Conservation (phyloP, 495 filamentous ascomycete species). For the Penicillium maclennaniae region DNA sequence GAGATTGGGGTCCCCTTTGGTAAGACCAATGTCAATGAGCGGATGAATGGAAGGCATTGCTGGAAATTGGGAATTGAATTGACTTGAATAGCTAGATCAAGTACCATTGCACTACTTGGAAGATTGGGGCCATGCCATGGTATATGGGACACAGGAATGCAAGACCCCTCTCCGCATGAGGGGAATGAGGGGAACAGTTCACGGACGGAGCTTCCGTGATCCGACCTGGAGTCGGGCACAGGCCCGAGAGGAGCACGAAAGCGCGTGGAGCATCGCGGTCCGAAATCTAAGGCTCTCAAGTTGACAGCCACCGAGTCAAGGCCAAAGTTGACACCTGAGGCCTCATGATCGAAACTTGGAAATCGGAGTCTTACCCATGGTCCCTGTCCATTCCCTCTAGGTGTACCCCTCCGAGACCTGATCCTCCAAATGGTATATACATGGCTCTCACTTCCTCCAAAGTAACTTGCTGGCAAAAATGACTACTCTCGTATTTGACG, state of each 20-base stretch:
- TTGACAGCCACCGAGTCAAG: not conserved
- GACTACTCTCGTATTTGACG: not conserved
- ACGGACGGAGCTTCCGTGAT: not conserved
- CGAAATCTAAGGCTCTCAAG: too few relatives aligned
- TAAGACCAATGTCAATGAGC: conserved; percentile 53
- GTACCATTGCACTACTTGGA: not conserved
- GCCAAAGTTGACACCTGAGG: not conserved
- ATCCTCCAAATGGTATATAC: too few relatives aligned
- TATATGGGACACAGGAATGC: not conserved
- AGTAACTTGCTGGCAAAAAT: not conserved
- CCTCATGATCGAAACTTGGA: not conserved
- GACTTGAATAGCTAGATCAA: not conserved
- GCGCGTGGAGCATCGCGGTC: too few relatives aligned
- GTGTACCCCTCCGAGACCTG: too few relatives aligned
- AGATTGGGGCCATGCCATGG: not conserved
- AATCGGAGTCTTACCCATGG: too few relatives aligned
- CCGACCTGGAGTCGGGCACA: not conserved
- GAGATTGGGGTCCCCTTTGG: conserved; percentile 42
- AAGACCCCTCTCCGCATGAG: conserved; percentile 1
- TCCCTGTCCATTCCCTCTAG: too few relatives aligned
- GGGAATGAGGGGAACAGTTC: conserved; percentile 5
- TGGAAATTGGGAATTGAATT: conserved; percentile 3
- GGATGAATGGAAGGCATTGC: conserved; percentile 52
- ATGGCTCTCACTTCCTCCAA: too few relatives aligned
- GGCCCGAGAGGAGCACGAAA: not conserved